These are phyloP conservation scores for Lactifluus volemus DNA, from an alignment of 768 basidiomycete genomes.

Conservation along the genomic window DNA sequence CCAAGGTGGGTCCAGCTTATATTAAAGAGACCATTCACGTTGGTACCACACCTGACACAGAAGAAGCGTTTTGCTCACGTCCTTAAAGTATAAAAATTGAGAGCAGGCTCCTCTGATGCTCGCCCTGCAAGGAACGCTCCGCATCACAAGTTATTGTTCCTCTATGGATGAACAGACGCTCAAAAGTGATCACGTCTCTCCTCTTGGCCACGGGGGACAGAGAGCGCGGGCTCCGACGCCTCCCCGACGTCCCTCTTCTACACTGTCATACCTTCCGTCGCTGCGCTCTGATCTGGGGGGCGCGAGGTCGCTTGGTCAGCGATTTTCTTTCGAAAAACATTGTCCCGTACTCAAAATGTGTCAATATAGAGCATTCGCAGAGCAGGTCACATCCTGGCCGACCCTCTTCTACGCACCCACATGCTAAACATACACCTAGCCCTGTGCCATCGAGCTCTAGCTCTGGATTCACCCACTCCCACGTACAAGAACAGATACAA, in stretches of 20 bases:
- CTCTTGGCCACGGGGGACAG: not conserved
- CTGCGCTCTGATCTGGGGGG: not conserved
- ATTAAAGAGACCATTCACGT: conserved; percentile 5
- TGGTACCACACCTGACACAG: not conserved
- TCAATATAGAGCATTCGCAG: not conserved
- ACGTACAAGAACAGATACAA: conserved; percentile 2
- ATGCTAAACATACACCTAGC: not conserved
- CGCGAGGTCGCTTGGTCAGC: conserved; percentile 1
- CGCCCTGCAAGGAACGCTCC: conserved; percentile 1
- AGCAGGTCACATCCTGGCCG: not conserved
- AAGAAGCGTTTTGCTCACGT: not conserved
- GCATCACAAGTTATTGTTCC: conserved; percentile 4
- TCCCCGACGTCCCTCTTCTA: not conserved
- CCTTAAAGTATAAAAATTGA: conserved; percentile 7
- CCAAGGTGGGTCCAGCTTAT: not conserved
- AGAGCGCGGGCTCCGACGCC: conserved; percentile 6
- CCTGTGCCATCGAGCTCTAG: conserved; percentile 6
- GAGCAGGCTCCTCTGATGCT: not conserved
- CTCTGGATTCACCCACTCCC: not conserved
- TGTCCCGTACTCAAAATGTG: not conserved
- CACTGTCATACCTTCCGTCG: not conserved
- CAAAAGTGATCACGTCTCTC: not conserved
- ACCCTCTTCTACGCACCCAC: not conserved
- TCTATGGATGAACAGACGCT: conserved; percentile 13
- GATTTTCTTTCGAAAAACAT: not conserved